Conservation (phyloP, 768 basidiomycete genomes). For the Mycena olivaceomarginata region DNA sequence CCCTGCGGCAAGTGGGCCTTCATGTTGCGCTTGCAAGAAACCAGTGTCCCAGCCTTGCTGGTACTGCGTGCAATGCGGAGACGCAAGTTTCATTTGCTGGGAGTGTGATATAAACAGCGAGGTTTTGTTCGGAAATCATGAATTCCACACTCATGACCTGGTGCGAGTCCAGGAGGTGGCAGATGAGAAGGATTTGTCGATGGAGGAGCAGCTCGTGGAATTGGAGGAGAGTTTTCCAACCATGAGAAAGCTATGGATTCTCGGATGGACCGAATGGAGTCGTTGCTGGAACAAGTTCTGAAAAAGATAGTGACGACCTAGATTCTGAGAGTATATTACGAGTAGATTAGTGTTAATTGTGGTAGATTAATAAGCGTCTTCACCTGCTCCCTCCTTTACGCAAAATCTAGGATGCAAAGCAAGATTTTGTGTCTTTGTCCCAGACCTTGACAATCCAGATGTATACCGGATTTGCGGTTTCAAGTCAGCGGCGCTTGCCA, state of each 20-base stretch:
- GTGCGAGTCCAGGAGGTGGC: slow-evolving; percentile 47
- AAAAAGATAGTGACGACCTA: slow-evolving; percentile 5
- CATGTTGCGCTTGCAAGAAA: slow-evolving; percentile 47
- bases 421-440: neutral
- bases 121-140: slow-evolving; percentile 34
- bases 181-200: slow-evolving; percentile 20
- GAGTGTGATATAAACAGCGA: slow-evolving; percentile 43
- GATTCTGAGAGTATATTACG: neutral
- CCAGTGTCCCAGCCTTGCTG: slow-evolving; percentile 51
- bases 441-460: neutral
- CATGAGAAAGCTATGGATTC: slow-evolving; percentile 30
- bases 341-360: too few species aligned
- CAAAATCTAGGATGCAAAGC: too few species aligned
- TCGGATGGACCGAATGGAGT: slow-evolving; percentile 35
- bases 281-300: slow-evolving; percentile 70
- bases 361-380: too few species aligned
- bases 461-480: too few species aligned
- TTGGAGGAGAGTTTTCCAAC: slow-evolving; percentile 42
- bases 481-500: too few species aligned
- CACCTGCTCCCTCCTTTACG: too few species aligned
- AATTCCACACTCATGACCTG: slow-evolving; percentile 46
- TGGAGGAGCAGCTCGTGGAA: slow-evolving; percentile 45
- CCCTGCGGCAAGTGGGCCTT: slow-evolving; percentile 33
- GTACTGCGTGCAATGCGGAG: slow-evolving; percentile 54
- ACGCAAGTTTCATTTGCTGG: slow-evolving; percentile 50